phyloP scores from a whole-genome alignment of 179 eudicot genomes.

The Drosera spatulata region DNA sequence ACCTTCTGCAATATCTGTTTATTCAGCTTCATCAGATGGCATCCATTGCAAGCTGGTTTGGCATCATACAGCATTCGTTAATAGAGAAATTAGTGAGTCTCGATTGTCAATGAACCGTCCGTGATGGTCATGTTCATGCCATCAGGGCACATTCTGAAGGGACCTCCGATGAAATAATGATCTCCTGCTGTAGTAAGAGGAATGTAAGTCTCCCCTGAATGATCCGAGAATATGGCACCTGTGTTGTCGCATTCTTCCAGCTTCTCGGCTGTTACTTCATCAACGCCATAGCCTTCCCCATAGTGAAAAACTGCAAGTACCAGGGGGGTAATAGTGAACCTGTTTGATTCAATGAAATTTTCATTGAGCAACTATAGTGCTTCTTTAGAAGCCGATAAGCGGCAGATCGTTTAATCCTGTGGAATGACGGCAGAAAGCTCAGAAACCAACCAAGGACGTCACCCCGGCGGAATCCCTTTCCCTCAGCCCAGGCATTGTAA shows the following conservation, averaged over 20 bases:
- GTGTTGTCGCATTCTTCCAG: constrained; percentile 11
- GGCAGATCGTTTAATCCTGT: too few relatives aligned
- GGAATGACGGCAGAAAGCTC: background rate
- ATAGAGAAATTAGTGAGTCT: background rate
- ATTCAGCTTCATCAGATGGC: background rate
- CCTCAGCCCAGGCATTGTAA: background rate
- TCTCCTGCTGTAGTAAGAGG: constrained; percentile 13
- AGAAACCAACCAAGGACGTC: background rate
- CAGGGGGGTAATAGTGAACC: background rate
- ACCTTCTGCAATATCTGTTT: too few relatives aligned
- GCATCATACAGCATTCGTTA: background rate
- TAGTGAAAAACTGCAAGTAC: constrained; percentile 15
- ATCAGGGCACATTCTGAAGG: constrained; percentile 11
- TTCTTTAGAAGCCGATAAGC: too few relatives aligned
- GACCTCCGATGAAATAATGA: constrained; percentile 23
- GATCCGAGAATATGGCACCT: constrained; percentile 4
- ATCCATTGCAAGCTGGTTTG: background rate
- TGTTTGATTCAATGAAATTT: background rate
- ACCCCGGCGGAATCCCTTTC: background rate
- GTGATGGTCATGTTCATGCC: constrained; percentile 27
- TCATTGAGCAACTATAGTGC: background rate
- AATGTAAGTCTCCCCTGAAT: constrained; percentile 14
- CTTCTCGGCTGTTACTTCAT: constrained; percentile 14
- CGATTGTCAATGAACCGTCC: constrained; percentile 1
- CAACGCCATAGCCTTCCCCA: constrained; percentile 24